A percentile compares a stretch with the other conserved stretches of the same genome.
phyloP scores from a whole-genome alignment of 2,329 filamentous ascomycete species.

The Pseudogymnoascus sp. region DNA sequence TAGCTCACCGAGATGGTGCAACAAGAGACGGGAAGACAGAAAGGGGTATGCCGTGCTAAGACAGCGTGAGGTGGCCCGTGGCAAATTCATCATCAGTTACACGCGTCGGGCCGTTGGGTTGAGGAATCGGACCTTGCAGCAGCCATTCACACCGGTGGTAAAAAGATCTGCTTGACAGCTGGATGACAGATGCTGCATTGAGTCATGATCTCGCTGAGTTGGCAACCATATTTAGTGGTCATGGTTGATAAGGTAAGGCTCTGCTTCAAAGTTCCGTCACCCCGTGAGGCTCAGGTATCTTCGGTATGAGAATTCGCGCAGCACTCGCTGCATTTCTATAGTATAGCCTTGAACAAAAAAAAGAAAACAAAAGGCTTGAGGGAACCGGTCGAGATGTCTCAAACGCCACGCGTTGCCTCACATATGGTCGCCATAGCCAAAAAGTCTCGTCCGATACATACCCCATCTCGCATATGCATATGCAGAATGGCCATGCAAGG shows the following conservation, averaged over 20 bases:
- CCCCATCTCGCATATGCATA: neutral
- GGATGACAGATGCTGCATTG: neutral
- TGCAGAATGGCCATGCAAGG: neutral
- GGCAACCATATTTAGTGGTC: neutral
- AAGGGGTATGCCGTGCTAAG: neutral
- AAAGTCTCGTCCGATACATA: neutral
- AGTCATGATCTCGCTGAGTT: neutral
- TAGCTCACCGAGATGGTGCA: neutral
- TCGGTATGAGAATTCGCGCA: neutral
- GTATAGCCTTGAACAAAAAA: neutral
- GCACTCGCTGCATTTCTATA: neutral
- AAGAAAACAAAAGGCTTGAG: neutral
- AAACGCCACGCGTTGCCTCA: neutral
- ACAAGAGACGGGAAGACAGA: neutral
- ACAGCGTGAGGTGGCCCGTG: neutral
- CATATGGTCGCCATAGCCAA: neutral
- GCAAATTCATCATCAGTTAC: neutral
- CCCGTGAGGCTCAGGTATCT: neutral
- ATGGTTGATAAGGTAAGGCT: neutral
- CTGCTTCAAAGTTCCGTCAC: neutral
- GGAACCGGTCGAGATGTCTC: neutral
- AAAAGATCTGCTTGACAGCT: neutral
- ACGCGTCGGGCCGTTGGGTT: neutral
- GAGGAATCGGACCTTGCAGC: neutral
- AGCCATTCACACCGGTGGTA: neutral